These are phyloP conservation scores for Kluyveromyces siamensis DNA, from an alignment of 805 yeast genomes.

Conservation along the genomic window DNA sequence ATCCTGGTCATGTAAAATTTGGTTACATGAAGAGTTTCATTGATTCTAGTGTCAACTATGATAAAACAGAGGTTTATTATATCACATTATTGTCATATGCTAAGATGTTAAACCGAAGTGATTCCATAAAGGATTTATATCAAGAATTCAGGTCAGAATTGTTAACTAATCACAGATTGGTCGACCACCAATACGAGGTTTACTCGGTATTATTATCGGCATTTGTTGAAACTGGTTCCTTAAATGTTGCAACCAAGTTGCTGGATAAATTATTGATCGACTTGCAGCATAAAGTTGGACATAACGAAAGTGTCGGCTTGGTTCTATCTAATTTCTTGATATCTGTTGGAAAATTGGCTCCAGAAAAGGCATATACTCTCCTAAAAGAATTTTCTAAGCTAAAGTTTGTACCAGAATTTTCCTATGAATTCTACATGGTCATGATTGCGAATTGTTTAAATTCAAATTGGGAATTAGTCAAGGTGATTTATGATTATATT, in stretches of 20 bases:
- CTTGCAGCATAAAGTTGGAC: constrained; percentile 30
- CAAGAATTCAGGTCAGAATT: constrained; percentile 28
- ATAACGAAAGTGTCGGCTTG: constrained; percentile 29
- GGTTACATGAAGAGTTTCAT: constrained; percentile 27
- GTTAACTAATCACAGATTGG: constrained; percentile 12
- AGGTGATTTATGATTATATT: constrained; percentile 31
- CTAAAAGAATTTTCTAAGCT: constrained; percentile 30
- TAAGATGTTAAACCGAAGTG: constrained; percentile 29
- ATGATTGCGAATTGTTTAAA: constrained; percentile 28
- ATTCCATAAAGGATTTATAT: constrained; percentile 33
- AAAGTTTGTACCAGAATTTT: constrained; percentile 34
- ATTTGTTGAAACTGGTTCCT: constrained; percentile 41
- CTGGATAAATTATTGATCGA: constrained; percentile 46
- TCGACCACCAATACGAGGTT: constrained; percentile 36
- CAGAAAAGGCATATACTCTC: constrained; percentile 28
- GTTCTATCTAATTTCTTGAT: constrained; percentile 38
- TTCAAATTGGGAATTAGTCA: constrained; percentile 25
- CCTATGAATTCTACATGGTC: constrained; percentile 30
- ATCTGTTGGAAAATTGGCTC: constrained; percentile 29
- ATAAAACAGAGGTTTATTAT: constrained; percentile 30
- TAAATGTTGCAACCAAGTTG: constrained; percentile 43
- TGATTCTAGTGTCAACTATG: constrained; percentile 15
- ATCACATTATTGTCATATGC: constrained; percentile 34
- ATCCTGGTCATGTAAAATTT: constrained; percentile 30
- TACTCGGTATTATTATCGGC: constrained; percentile 46